Evolutionary conservation across 192 early-diverging fungal species (phyloP).

Genomic region (Neocallimastix lanati): DNA sequence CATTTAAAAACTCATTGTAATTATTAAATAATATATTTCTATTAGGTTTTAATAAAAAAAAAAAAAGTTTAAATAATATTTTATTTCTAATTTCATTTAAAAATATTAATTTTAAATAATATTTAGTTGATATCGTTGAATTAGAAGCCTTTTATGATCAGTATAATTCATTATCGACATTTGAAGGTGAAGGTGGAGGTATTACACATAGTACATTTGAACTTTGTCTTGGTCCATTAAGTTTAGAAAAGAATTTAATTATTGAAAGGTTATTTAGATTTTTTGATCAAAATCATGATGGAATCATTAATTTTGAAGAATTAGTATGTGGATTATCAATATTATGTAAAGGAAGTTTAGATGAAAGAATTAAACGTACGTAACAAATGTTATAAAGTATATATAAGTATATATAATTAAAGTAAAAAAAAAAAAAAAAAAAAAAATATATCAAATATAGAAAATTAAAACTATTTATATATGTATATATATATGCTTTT

Average conservation of each 20-base stretch:
- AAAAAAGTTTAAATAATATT: no score
- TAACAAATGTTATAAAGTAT: background rate
- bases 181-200: conserved; percentile 29
- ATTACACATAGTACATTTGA: conserved; percentile 68
- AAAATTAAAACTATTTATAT: no score
- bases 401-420: no score
- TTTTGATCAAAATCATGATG: conserved; percentile 72
- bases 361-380: conserved; percentile 74
- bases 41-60: no score
- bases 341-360: conserved; percentile 70
- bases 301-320: conserved; percentile 59
- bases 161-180: conserved; percentile 60
- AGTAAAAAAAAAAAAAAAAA: no score
- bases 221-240: conserved; percentile 71
- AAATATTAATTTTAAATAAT: no score
- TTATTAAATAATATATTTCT: no score
- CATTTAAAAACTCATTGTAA: background rate
- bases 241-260: conserved; percentile 66
- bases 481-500: no score
- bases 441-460: no score
- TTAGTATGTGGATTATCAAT: conserved; percentile 65
- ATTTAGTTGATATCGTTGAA: conserved; percentile 66
- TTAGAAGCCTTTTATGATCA: conserved; percentile 73
- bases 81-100: no score
- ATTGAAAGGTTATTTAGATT: conserved; percentile 71